A percentile compares a stretch with the other conserved stretches of the same genome.
These are phyloP conservation scores for Phialophora expanda DNA, from an alignment of 2,329 filamentous ascomycete species.

Conservation along the genomic window DNA sequence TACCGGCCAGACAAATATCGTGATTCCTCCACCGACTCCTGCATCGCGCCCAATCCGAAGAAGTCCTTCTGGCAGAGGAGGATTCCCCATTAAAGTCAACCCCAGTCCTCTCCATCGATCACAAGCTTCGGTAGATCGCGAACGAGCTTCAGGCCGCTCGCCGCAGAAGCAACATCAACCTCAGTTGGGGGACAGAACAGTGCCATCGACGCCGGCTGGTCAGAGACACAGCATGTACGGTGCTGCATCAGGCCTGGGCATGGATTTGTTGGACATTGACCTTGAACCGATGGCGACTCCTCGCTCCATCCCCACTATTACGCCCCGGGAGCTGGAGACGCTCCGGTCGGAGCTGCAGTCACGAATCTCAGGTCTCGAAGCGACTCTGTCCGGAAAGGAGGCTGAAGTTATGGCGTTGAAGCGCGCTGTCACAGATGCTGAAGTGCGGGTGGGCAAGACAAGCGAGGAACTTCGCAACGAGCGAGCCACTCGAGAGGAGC, in stretches of 20 bases:
- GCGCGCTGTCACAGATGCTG: constrained; percentile 84
- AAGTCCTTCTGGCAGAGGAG: constrained; percentile 47
- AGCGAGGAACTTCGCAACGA: constrained; percentile 84
- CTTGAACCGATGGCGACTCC: constrained; percentile 93
- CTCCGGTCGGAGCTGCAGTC: constrained; percentile 89
- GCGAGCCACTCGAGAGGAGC: constrained; percentile 69
- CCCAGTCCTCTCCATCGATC: constrained; percentile 38
- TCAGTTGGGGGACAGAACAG: constrained; percentile 24
- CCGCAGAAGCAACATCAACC: constrained; percentile 39
- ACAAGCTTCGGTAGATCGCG: constrained; percentile 40
- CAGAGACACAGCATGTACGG: constrained; percentile 40
- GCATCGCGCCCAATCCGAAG: constrained; percentile 46
- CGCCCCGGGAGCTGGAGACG: constrained; percentile 87
- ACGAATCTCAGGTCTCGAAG: constrained; percentile 92
- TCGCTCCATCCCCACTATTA: constrained; percentile 86
- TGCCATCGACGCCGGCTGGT: constrained; percentile 40
- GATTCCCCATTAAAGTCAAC: constrained; percentile 40
- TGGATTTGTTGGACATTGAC: constrained; percentile 78
- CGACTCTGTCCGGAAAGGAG: constrained; percentile 88
- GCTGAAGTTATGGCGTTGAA: constrained; percentile 89
- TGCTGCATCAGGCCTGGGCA: constrained; percentile 31
- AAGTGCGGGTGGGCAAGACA: constrained; percentile 86
- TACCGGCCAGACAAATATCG: constrained; percentile 73
- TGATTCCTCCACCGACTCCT: constrained; percentile 55
- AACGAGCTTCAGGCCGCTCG: constrained; percentile 38